Base-by-base conservation (phyloP, 345 rosid genomes). In the Combretum micranthum region DNA sequence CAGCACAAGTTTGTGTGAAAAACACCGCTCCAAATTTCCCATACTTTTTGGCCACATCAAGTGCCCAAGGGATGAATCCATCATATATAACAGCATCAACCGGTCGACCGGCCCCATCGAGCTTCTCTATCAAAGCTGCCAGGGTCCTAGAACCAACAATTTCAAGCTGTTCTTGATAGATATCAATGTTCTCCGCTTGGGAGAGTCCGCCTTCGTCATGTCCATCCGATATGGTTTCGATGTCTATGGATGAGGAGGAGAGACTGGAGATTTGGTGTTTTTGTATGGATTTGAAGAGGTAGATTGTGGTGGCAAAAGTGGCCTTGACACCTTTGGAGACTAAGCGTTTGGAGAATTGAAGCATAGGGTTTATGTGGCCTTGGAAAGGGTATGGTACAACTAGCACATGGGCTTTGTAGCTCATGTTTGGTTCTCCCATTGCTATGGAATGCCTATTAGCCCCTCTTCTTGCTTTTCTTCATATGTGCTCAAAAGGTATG, bases 1-100 rank as follows among this genome's bases (percentile, higher is more conserved):
- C 77, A 13, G 77, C 77, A 59, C 69, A 74, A 16, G 79, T 64
- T 60, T 71, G 77, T 10, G 75, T 74, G 59, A 74, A 69, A 50
- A 78, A 72, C 4, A 39, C 56, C 16, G 55, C 79, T 11, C 72
- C 72, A 5, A 69, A 0, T 26, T 71, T 15, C 1, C 73, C 75
- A 49, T 50, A 68, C 52, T 57, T 39, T 66, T 63, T 78, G 22
- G 73, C 80, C 52, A 77, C 74, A 21, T 78, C 77, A 10, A 78
- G 55, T 44, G 59, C 69, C 83, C 79, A 78, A 16, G 72, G 70
- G 64, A 74, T 44, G 57, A 71, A 46, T 14, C 66, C 52, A 44
- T 74, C 79, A 50, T 78, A 69, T 21, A 75, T 47, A n/a, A 72
- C 32, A n/a, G 61, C 67, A 47, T 18, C 51, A 0, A 68, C 39